Conservation (phyloP, 2,329 filamentous ascomycete species). For the Aspergillus luchuensis region DNA sequence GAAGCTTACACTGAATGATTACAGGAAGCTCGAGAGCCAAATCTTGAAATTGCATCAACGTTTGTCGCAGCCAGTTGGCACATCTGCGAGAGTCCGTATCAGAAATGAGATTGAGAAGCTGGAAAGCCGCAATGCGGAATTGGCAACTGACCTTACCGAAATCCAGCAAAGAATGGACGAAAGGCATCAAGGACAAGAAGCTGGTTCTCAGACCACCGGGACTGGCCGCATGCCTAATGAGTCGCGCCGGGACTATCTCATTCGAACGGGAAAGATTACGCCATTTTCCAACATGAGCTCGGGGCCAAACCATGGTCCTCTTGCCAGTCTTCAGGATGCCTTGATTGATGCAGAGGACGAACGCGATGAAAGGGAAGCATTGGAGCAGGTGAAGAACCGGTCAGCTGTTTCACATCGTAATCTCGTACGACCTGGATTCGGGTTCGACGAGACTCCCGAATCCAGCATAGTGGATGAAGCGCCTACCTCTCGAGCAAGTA, state of each 20-base stretch:
- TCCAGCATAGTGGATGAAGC: slow-evolving; percentile 29
- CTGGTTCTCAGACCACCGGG: slow-evolving; percentile 47
- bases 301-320: slow-evolving; percentile 58
- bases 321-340: slow-evolving; percentile 73
- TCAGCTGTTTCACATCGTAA: slow-evolving; percentile 68
- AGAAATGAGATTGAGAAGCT: slow-evolving; percentile 64
- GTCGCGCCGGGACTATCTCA: slow-evolving; percentile 82
- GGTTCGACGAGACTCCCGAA: slow-evolving; percentile 49
- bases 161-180: slow-evolving; percentile 80
- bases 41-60: slow-evolving; percentile 62
- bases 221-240: slow-evolving; percentile 70
- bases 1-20: slow-evolving; percentile 6
- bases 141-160: slow-evolving; percentile 73
- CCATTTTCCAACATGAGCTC: slow-evolving; percentile 81
- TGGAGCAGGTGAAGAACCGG: slow-evolving; percentile 41
- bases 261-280: slow-evolving; percentile 95
- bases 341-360: slow-evolving; percentile 81
- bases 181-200: slow-evolving; percentile 62
- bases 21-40: slow-evolving; percentile 64
- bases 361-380: slow-evolving; percentile 53
- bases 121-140: slow-evolving; percentile 63
- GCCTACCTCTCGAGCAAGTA: slow-evolving; percentile 27
- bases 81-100: slow-evolving; percentile 50
- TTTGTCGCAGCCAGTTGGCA: slow-evolving; percentile 57
- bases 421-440: slow-evolving; percentile 72